phyloP scores from a whole-genome alignment of 768 basidiomycete species.

The Calocybe indica region DNA sequence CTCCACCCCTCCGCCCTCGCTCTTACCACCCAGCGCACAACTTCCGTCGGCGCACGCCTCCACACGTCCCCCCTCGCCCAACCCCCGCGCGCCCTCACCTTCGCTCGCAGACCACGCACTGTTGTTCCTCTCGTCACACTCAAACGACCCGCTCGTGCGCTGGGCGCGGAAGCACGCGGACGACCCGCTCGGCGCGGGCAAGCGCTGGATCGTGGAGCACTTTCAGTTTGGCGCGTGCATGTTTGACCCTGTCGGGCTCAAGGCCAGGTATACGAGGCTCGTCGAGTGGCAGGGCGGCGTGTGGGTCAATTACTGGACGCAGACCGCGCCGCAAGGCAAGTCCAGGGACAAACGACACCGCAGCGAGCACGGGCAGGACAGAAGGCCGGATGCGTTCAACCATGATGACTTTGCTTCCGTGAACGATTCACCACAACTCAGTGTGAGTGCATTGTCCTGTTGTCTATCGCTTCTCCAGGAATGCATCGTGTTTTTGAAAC shows the following conservation, averaged over 20 bases:
- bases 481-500: slow-evolving; percentile 8
- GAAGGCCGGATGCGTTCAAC: neutral
- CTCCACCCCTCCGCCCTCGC: slow-evolving; percentile 7
- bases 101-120: slow-evolving; percentile 28
- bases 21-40: slow-evolving; percentile 11
- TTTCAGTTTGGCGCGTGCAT: slow-evolving; percentile 55
- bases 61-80: slow-evolving; percentile 7
- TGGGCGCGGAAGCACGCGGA: slow-evolving; percentile 51
- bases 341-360: slow-evolving; percentile 5
- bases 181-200: slow-evolving; percentile 41
- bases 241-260: slow-evolving; percentile 49
- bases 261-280: slow-evolving; percentile 40
- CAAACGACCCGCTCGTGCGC: slow-evolving; percentile 37
- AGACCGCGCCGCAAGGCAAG: slow-evolving; percentile 24
- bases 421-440: too few relatives aligned
- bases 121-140: slow-evolving; percentile 30
- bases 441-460: too few relatives aligned
- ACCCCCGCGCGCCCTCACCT: slow-evolving; percentile 12
- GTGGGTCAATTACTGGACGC: slow-evolving; percentile 62
- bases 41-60: slow-evolving; percentile 9
- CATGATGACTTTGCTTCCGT: too few relatives aligned
- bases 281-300: slow-evolving; percentile 44
- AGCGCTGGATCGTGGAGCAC: slow-evolving; percentile 46
- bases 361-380: slow-evolving; percentile 3
- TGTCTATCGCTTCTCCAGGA: too few relatives aligned